Base-by-base conservation (phyloP, 78 protist genomes). In the Ministeria vibrans region DNA sequence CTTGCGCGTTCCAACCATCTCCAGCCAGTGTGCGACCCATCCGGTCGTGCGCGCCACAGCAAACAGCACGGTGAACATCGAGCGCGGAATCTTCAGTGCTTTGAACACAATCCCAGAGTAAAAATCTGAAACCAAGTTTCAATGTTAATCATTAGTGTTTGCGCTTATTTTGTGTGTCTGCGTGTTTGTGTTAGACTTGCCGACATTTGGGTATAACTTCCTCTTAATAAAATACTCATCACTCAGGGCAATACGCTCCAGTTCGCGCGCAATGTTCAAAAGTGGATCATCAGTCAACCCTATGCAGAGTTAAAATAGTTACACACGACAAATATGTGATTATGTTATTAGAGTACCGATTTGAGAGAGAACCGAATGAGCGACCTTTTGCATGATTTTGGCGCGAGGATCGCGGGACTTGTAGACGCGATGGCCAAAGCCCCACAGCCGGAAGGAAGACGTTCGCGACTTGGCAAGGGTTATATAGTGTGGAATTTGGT, bases 371-470 rank as follows among this genome's bases (percentile, higher is more conserved):
- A 86, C 73, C 59, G 80, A 88, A 43, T 84, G 34, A 27, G 88
- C 82, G 28, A 64, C 70, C 23, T 44, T 27, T 43, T 75, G 22
- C 42, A 87, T 43, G 55, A 90, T 87, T 23, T 77, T 88, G 51
- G 92, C 90, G n/a, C 93, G 79, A n/a, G 93, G 93, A 63, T 90
- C 93, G 53, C 83, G 83, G 82, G 79, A 81, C 75, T 84, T 83
- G 86, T 90, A 90, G 66, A 90, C 87, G n/a, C 93, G 71, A 79
- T 90, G 93, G 38, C 93, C 93, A 39, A 91, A 91, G 42, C 94
- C 94, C 90, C 85, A 83, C 38, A 91, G 80, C 72, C 30, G 49
- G 76, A n/a, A n/a, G n/a, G n/a, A n/a, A n/a, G 61, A 30, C 81
- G 77, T 81, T 44, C 81, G 93, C 30, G 18, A 1, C 74, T 87